Evolutionary conservation across 257 asterid genomes (phyloP).

Genomic region (Solanum chmielewskii): DNA sequence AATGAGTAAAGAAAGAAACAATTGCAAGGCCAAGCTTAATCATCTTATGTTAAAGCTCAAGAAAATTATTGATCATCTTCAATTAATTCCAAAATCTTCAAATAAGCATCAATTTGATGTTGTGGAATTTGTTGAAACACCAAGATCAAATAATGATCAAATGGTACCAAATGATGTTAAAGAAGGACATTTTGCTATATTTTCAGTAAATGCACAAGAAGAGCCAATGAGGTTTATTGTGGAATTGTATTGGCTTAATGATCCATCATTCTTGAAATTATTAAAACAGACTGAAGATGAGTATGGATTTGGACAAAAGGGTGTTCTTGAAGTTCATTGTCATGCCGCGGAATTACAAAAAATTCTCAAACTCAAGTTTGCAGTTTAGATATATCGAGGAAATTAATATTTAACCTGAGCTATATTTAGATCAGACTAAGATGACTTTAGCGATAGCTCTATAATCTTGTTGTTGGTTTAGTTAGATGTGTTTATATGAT

Average conservation of each 20-base stretch:
- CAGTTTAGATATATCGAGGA: background rate
- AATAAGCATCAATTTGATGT: background rate
- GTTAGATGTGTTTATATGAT: background rate
- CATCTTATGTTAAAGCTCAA: conserved; percentile 3
- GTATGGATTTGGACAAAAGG: conserved; percentile 14
- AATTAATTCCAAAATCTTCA: background rate
- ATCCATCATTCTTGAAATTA: conserved; percentile 19
- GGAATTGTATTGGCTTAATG: conserved; percentile 1
- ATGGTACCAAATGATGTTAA: background rate
- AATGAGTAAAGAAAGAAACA: background rate
- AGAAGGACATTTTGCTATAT: background rate
- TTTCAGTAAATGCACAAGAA: background rate
- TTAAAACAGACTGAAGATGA: conserved; percentile 17
- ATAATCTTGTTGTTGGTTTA: background rate
- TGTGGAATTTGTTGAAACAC: background rate
- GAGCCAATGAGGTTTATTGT: conserved; percentile 16
- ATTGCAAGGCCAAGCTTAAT: background rate
- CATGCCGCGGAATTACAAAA: background rate
- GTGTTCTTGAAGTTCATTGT: conserved; percentile 24
- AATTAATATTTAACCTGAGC: no score
- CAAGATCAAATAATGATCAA: background rate
- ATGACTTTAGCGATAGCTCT: background rate
- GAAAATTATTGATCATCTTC: background rate
- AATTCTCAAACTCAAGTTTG: background rate
- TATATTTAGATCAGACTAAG: background rate